phyloP scores from a whole-genome alignment of 495 filamentous ascomycete species.

The Neurospora intermedia region DNA sequence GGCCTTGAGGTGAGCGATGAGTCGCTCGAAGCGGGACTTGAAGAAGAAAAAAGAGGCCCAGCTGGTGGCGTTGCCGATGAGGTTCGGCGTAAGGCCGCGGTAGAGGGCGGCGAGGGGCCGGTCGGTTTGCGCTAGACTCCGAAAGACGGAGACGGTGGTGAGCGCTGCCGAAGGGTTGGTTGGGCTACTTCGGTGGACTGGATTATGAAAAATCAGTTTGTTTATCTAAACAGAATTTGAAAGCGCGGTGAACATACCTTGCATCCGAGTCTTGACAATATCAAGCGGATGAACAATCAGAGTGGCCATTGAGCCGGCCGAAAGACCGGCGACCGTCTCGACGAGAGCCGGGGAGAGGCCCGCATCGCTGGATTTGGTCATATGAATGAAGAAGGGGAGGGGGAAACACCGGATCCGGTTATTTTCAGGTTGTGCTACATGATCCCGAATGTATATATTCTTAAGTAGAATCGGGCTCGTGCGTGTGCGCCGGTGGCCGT shows the following conservation, averaged over 20 bases:
- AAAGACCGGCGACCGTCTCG: slow-evolving; percentile 84
- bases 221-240: too few relatives aligned
- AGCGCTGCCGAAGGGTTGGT: slow-evolving; percentile 20
- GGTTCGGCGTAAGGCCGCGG: slow-evolving; percentile 78
- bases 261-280: slow-evolving; percentile 89
- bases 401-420: background rate
- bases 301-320: slow-evolving; percentile 76
- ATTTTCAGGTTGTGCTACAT: background rate
- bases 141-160: slow-evolving; percentile 35
- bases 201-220: too few relatives aligned
- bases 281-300: slow-evolving; percentile 80
- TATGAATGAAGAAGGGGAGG: slow-evolving; percentile 17
- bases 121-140: slow-evolving; percentile 28
- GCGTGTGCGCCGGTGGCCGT: background rate
- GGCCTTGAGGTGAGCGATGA: slow-evolving; percentile 18
- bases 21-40: slow-evolving; percentile 38
- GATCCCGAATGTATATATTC: slow-evolving; percentile 7
- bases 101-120: slow-evolving; percentile 59
- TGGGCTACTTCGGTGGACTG: slow-evolving; percentile 27
- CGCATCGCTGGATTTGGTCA: slow-evolving; percentile 33
- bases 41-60: slow-evolving; percentile 88
- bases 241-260: slow-evolving; percentile 43
- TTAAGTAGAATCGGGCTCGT: background rate
- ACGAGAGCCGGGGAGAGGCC: slow-evolving; percentile 64
- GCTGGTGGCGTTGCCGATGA: slow-evolving; percentile 78